Base-by-base conservation (phyloP, 2,329 filamentous ascomycete species). In the Thyridium curvatum region DNA sequence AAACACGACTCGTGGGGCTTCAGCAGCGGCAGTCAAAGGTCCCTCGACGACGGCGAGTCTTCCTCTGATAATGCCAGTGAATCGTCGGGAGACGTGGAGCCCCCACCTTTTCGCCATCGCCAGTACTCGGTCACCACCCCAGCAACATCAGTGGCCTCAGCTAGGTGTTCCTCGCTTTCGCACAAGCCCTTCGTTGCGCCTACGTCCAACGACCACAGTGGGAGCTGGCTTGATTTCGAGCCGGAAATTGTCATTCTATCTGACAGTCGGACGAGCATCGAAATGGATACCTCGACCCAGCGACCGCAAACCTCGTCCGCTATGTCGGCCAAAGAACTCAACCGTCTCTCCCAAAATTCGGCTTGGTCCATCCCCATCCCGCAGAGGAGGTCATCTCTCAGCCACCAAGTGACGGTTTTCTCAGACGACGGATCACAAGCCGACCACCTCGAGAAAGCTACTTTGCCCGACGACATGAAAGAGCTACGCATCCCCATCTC, bases 91-190 rank as follows among this genome's bases (percentile, higher is more conserved):
- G 58, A 49, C 16, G 49, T 62, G 36, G 55, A 59, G 30, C 55
- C 55, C 4, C 53, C 54, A 10, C 57, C 56, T 13, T 46, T 58
- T 26, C 54, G 55, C 8, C 55, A 50, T 26, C 53, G 59, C 30
- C 56, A 61, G 21, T 59, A 56, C 33, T 69, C 66, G 0, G 54
- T 66, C 34, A 46, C 55, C 29, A 68, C 66, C 3, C 48, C 59
- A 18, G 62, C 62, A 26, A 68, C 67, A 4, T 65, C 64, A 15
- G 47, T 66, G 26, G 59, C 59, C 5, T 58, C 60, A 2, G 61
- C 56, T 16, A 58, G 53, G 36, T 48, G 53, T 21, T 52, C 53
- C 3, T 39, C 49, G 3, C 44, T 51, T 42, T 55, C 56, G 18
- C 50, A 43, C 36, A 44, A 26, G 21, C 21, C 21, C n/a, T n/a